Evolutionary conservation across 345 rosid genomes (phyloP).

Genomic region (Mallotus nudiflorus): DNA sequence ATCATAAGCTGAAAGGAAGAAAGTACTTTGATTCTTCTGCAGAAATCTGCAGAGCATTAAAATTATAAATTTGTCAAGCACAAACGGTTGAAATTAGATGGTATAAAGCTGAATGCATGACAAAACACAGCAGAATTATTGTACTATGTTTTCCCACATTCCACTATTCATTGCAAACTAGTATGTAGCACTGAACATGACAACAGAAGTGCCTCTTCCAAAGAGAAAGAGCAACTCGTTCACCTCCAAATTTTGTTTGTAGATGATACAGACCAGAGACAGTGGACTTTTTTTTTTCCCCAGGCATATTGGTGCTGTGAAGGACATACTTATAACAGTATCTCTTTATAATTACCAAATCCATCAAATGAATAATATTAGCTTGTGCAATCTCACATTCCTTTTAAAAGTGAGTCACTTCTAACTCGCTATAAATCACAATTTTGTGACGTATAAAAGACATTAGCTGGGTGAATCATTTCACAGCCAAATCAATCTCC

Average conservation of each 20-base stretch:
- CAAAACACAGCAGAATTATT: not conserved
- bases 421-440: not conserved
- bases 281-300: not conserved
- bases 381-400: not conserved
- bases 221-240: not conserved
- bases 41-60: slow-evolving; percentile 53
- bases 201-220: not conserved
- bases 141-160: not conserved
- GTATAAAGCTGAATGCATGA: not conserved
- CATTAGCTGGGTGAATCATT: not conserved
- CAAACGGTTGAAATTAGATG: not conserved
- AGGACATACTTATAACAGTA: not conserved
- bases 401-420: not conserved
- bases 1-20: slow-evolving; percentile 73
- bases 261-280: not conserved
- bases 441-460: not conserved
- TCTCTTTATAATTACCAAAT: not conserved
- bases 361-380: not conserved
- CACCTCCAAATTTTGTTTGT: not conserved
- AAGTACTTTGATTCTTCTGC: slow-evolving; percentile 86
- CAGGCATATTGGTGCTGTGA: not conserved
- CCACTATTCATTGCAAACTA: not conserved
- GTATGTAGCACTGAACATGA: too few species aligned
- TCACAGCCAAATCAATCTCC: not conserved
- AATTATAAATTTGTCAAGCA: not conserved